Conservation (phyloP, 805 yeast species). For the Myxozyma kluyveri region DNA sequence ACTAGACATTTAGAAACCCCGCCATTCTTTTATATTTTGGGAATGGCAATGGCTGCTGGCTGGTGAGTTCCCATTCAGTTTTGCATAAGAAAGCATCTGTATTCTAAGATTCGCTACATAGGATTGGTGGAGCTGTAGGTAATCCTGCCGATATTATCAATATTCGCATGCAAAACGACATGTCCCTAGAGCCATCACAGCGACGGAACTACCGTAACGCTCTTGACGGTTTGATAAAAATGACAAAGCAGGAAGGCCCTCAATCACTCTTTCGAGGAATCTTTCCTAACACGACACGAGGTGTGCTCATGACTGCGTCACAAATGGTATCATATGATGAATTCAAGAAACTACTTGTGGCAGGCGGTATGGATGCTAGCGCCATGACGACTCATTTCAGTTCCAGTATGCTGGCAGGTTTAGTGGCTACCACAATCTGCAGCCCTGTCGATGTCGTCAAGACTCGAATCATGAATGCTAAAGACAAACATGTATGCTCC, state of each 20-base stretch:
- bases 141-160: conserved; percentile 86
- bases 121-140: conserved; percentile 76
- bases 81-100: background rate
- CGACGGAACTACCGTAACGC: conserved; percentile 77
- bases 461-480: conserved; percentile 77
- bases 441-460: conserved; percentile 91
- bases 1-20: conserved; percentile 48
- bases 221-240: conserved; percentile 65
- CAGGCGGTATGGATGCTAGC: conserved; percentile 51
- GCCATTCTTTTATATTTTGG: conserved; percentile 59
- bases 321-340: conserved; percentile 86
- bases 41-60: conserved; percentile 83
- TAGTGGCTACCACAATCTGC: conserved; percentile 87
- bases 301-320: conserved; percentile 84
- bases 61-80: conserved; percentile 38
- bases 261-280: conserved; percentile 66
- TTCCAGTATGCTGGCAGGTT: conserved; percentile 79
- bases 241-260: conserved; percentile 59
- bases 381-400: conserved; percentile 67
- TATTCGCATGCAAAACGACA: conserved; percentile 74
- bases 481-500: conserved; percentile 22
- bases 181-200: conserved; percentile 58
- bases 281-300: conserved; percentile 74
- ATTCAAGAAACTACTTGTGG: conserved; percentile 60
- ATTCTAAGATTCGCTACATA: background rate